phyloP scores from a whole-genome alignment of 2,329 filamentous ascomycete genomes.

The Aphanoascus verrucosus region DNA sequence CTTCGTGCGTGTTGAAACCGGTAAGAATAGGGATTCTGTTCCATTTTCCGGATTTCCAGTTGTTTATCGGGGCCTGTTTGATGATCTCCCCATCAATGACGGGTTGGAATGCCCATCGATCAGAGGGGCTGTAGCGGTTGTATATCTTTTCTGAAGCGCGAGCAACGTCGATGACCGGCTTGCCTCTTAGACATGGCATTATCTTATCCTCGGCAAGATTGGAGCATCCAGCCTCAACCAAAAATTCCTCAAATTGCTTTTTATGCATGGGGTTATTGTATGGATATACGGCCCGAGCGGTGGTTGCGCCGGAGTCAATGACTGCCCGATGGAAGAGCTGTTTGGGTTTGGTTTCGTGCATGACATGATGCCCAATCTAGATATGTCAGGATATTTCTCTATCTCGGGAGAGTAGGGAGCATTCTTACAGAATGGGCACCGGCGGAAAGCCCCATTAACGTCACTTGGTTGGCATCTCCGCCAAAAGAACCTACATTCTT shows the following conservation, averaged over 20 bases:
- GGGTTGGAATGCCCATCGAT: conserved; percentile 55
- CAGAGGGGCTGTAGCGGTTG: conserved; percentile 37
- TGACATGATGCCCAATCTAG: conserved; percentile 58
- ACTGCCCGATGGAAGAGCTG: conserved; percentile 39
- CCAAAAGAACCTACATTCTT: conserved; percentile 23
- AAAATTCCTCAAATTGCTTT: conserved; percentile 37
- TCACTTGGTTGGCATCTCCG: conserved; percentile 26
- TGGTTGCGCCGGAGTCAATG: conserved; percentile 39
- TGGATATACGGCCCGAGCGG: conserved; percentile 39
- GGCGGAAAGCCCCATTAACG: conserved; percentile 32
- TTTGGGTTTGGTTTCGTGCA: conserved; percentile 32
- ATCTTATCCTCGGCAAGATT: conserved; percentile 24
- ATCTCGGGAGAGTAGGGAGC: background rate
- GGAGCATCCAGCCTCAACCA: conserved; percentile 28
- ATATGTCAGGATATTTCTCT: background rate
- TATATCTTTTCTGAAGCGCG: conserved; percentile 36
- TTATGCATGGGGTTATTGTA: conserved; percentile 34
- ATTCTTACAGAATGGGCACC: conserved; percentile 44
- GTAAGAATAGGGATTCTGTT: conserved; percentile 54
- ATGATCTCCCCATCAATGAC: conserved; percentile 55
- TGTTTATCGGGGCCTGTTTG: conserved; percentile 46
- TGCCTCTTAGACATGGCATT: conserved; percentile 34
- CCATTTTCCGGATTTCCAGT: conserved; percentile 45
- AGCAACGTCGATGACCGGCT: conserved; percentile 29
- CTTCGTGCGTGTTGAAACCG: conserved; percentile 62